Percentiles rank a stretch among this genome's conserved stretches.
Conservation (phyloP, 176 grass and related monocot genomes). For the Oryza meyeriana region DNA sequence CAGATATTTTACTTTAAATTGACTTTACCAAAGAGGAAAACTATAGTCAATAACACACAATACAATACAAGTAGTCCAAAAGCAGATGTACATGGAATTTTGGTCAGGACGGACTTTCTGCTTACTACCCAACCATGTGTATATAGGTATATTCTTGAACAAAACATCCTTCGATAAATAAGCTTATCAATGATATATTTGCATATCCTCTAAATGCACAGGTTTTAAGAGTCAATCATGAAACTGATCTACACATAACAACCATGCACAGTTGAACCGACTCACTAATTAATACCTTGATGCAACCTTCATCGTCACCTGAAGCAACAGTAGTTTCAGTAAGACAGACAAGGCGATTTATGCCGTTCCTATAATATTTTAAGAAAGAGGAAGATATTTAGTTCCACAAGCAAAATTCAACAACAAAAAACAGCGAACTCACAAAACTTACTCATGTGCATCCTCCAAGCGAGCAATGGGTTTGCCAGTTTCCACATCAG, state of each 20-base stretch:
- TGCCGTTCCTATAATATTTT: constrained; percentile 49
- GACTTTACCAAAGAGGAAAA: neutral
- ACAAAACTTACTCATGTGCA: constrained; percentile 60
- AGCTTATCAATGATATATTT: neutral
- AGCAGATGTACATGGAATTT: neutral
- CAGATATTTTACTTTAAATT: neutral
- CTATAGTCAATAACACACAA: neutral
- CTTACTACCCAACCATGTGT: neutral
- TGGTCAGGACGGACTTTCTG: neutral
- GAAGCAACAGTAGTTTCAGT: constrained; percentile 81
- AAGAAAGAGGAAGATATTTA: constrained; percentile 22
- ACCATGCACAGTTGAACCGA: neutral
- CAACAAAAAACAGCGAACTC: neutral
- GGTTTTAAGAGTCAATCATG: neutral
- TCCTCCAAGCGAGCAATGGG: constrained; percentile 64
- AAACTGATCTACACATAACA: constrained; percentile 1
- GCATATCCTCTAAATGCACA: neutral
- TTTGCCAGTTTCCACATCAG: constrained; percentile 74
- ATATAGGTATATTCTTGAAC: neutral
- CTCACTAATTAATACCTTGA: constrained; percentile 60
- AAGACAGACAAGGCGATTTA: constrained; percentile 85
- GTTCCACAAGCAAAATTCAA: constrained; percentile 5
- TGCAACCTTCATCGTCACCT: constrained; percentile 89
- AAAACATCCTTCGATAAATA: neutral
- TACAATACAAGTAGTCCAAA: neutral